Conservation (phyloP, 2,329 filamentous ascomycete species). For the Onygenales sp. region DNA sequence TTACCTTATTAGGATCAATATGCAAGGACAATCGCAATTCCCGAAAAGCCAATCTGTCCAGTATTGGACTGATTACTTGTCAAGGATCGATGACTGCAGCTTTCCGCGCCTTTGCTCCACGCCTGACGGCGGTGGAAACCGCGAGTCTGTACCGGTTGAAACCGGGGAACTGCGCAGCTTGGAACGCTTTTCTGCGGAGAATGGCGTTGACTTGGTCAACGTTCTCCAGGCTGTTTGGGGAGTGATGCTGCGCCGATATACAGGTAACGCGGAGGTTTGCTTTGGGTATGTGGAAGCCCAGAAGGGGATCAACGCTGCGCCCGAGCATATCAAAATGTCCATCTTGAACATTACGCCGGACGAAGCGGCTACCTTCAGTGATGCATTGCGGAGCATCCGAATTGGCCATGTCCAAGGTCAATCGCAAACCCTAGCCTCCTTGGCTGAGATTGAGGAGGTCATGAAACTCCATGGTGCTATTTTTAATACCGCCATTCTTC, state of each 20-base stretch:
- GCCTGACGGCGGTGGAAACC: background rate
- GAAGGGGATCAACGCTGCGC: background rate
- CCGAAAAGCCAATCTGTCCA: background rate
- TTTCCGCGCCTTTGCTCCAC: background rate
- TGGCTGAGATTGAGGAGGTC: background rate
- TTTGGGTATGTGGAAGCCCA: slow-evolving; percentile 28
- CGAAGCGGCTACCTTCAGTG: background rate
- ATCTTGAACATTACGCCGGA: background rate
- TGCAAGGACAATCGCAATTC: background rate
- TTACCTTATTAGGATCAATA: background rate
- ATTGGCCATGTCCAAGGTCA: background rate
- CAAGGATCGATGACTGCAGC: background rate
- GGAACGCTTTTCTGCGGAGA: slow-evolving; percentile 7
- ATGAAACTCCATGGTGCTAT: background rate
- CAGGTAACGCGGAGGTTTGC: slow-evolving; percentile 27
- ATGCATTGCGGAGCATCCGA: background rate
- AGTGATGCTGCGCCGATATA: slow-evolving; percentile 25
- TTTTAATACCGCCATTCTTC: background rate
- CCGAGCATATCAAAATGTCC: background rate
- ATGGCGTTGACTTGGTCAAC: slow-evolving; percentile 26
- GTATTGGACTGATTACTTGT: background rate
- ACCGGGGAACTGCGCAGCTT: background rate
- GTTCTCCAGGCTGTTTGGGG: slow-evolving; percentile 49
- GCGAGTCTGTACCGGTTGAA: background rate
- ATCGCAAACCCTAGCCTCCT: background rate